Percentiles rank a stretch among this genome's conserved stretches.
phyloP scores from a whole-genome alignment of 176 grass and related monocot genomes.

The Echinochloa phyllopogon region DNA sequence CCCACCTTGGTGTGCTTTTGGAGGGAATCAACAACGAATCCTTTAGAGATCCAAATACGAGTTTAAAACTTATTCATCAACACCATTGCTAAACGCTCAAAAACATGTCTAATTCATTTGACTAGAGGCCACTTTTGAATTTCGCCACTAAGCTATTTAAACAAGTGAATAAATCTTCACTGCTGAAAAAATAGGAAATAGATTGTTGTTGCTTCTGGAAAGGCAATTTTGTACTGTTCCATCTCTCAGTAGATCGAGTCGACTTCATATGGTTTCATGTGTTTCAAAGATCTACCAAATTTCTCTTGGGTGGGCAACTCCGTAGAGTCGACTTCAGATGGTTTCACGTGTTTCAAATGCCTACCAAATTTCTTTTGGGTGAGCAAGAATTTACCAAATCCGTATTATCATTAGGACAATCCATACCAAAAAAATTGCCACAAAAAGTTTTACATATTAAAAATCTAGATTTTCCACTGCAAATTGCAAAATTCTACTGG shows the following conservation, averaged over 20 bases:
- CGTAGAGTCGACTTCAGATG: too few relatives aligned
- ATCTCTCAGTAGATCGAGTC: too few relatives aligned
- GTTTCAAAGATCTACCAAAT: not conserved
- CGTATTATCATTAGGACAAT: not conserved
- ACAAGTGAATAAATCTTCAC: not conserved
- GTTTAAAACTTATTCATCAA: not conserved
- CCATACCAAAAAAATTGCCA: not conserved
- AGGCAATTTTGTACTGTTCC: too few relatives aligned
- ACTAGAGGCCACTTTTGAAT: not conserved
- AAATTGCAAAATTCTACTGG: not conserved
- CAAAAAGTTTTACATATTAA: not conserved
- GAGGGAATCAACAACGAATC: not conserved
- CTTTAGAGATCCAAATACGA: not conserved
- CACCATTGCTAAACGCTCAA: not conserved
- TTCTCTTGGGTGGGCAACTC: not conserved
- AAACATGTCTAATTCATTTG: not conserved
- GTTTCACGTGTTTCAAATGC: not conserved
- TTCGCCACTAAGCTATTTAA: not conserved
- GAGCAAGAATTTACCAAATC: not conserved
- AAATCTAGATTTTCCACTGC: not conserved
- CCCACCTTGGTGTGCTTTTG: not conserved
- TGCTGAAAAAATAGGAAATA: too few relatives aligned
- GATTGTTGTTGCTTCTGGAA: too few relatives aligned
- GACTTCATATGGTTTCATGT: not conserved
- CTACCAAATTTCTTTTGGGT: not conserved